Evolutionary conservation across 2,329 filamentous ascomycete genomes (phyloP).

Genomic region (Colletotrichum sp.): DNA sequence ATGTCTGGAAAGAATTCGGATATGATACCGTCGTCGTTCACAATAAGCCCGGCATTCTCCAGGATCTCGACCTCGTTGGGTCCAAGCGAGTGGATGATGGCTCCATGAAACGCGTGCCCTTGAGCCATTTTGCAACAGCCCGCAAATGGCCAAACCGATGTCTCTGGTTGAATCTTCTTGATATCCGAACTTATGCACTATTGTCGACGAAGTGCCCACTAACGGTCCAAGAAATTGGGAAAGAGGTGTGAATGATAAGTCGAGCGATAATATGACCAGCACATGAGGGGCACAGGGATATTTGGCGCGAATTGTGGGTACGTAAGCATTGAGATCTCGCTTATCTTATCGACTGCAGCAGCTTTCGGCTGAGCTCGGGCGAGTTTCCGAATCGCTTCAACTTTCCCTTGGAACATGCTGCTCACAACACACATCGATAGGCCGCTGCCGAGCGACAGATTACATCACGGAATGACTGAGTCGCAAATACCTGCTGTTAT

Average conservation of each 20-base stretch:
- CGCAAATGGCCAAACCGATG: background rate
- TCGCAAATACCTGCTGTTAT: background rate
- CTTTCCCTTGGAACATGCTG: background rate
- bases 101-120: constrained; percentile 39
- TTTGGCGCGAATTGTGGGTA: background rate
- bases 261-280: background rate
- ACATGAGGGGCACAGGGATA: background rate
- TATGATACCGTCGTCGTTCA: constrained; percentile 28
- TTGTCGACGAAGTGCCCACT: too few species aligned
- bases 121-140: background rate
- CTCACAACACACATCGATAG: background rate
- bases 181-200: too few species aligned
- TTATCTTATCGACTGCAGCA: background rate
- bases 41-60: constrained; percentile 37
- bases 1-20: constrained; percentile 22
- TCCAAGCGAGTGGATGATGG: constrained; percentile 42
- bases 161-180: background rate
- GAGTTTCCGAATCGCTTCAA: background rate
- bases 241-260: background rate
- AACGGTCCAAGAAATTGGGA: background rate
- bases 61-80: constrained; percentile 39
- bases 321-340: background rate
- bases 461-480: background rate
- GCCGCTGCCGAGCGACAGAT: background rate
- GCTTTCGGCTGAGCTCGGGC: constrained; percentile 2